These are phyloP conservation scores for Papiliotrema nemorosa DNA, from an alignment of 1,284 basidiomycete species.

Conservation along the genomic window DNA sequence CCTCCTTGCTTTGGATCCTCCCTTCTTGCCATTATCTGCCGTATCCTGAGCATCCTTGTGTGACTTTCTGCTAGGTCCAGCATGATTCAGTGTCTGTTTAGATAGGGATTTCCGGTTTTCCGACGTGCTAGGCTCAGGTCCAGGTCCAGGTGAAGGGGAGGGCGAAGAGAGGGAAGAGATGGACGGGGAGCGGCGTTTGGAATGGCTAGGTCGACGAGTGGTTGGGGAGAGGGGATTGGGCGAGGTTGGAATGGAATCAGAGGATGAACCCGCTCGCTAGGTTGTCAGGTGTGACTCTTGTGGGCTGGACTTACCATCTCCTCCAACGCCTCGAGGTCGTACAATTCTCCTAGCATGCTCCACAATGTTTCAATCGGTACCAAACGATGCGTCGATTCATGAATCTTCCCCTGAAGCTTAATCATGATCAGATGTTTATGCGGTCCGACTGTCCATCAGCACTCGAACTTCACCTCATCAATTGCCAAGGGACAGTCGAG, in stretches of 20 bases:
- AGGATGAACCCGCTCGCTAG: neutral
- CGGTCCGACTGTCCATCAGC: conserved; percentile 25
- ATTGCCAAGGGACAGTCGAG: too few species aligned
- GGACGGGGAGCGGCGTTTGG: conserved; percentile 8
- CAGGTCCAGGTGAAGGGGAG: neutral
- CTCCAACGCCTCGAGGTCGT: conserved; percentile 73
- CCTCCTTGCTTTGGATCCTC: neutral
- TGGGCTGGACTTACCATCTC: conserved; percentile 61
- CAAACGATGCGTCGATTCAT: conserved; percentile 30
- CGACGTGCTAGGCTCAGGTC: neutral
- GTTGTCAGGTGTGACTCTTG: conserved; percentile 4
- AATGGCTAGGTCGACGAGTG: neutral
- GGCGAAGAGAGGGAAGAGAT: conserved; percentile 14
- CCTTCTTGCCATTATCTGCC: neutral
- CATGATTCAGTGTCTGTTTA: neutral
- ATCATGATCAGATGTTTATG: conserved; percentile 41
- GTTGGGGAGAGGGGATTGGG: conserved; percentile 11
- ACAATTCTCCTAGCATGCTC: conserved; percentile 66
- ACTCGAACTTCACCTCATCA: neutral
- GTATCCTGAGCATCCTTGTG: neutral
- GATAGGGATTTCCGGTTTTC: neutral
- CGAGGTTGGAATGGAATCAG: conserved; percentile 15
- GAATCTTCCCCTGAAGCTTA: conserved; percentile 32
- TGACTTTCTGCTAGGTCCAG: neutral
- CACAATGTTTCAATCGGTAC: conserved; percentile 65